phyloP scores from a whole-genome alignment of 2,329 filamentous ascomycete genomes.

The Alternaria ventricosa region DNA sequence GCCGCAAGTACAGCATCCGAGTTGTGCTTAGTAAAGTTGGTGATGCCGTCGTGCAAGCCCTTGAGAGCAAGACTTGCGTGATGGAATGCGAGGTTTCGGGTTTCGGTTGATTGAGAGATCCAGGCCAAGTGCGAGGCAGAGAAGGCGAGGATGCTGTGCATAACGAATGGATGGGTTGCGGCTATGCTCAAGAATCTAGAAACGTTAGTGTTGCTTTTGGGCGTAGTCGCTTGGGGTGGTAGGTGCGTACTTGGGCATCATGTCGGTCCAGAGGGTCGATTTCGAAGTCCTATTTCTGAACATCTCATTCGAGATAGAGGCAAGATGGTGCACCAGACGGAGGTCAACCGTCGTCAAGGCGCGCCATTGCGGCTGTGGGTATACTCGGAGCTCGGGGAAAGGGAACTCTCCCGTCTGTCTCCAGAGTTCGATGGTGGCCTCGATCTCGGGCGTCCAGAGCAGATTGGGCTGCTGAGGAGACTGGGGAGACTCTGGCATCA shows the following conservation, averaged over 20 bases:
- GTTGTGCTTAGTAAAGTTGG: slow-evolving; percentile 81
- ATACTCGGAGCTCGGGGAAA: slow-evolving; percentile 80
- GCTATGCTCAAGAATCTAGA: slow-evolving; percentile 81
- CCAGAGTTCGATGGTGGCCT: slow-evolving; percentile 83
- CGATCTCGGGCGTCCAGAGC: slow-evolving; percentile 85
- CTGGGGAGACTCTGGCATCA: slow-evolving; percentile 61
- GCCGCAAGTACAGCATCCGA: slow-evolving; percentile 91
- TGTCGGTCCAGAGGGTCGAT: slow-evolving; percentile 90
- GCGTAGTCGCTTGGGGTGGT: slow-evolving; percentile 19
- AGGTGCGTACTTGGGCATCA: slow-evolving; percentile 82
- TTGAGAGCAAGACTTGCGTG: slow-evolving; percentile 86
- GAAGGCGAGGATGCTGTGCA: slow-evolving; percentile 90
- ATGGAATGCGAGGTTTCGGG: slow-evolving; percentile 86
- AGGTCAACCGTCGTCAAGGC: slow-evolving; percentile 79
- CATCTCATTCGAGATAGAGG: slow-evolving; percentile 83
- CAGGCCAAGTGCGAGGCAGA: slow-evolving; percentile 95
- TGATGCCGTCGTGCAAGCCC: slow-evolving; percentile 86
- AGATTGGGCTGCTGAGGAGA: slow-evolving; percentile 66
- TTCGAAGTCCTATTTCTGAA: slow-evolving; percentile 76
- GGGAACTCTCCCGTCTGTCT: slow-evolving; percentile 83
- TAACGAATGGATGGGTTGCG: slow-evolving; percentile 83
- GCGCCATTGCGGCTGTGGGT: slow-evolving; percentile 74
- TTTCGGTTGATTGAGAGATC: slow-evolving; percentile 83
- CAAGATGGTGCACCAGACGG: slow-evolving; percentile 88
- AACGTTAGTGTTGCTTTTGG: slow-evolving; percentile 34